A percentile compares a stretch with the other conserved stretches of the same genome.
phyloP scores from a whole-genome alignment of 768 basidiomycete genomes.

The Collybia sp. region DNA sequence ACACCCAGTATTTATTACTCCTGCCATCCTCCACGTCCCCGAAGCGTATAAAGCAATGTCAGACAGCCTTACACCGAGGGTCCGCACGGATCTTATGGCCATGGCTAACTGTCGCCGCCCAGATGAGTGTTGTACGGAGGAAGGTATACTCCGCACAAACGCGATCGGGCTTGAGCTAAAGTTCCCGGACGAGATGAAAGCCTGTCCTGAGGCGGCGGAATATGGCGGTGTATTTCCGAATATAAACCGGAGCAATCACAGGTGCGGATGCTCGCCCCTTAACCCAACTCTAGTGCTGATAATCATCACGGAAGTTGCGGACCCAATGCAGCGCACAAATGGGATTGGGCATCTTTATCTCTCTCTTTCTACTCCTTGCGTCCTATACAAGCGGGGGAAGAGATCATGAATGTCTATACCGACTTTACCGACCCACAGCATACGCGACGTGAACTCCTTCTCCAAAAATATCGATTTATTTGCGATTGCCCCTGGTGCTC shows the following conservation, averaged over 20 bases:
- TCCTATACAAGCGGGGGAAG: slow-evolving; percentile 31
- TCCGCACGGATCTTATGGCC: slow-evolving; percentile 14
- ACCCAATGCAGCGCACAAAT: slow-evolving; percentile 38
- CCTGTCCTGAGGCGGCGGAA: slow-evolving; percentile 15
- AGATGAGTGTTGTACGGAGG: slow-evolving; percentile 30
- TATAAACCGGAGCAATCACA: slow-evolving; percentile 41
- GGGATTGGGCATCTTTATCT: slow-evolving; percentile 33
- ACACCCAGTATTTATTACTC: slow-evolving; percentile 19
- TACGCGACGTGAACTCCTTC: slow-evolving; percentile 26
- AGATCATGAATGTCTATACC: slow-evolving; percentile 42
- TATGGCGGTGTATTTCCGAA: slow-evolving; percentile 39
- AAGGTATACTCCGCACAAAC: slow-evolving; percentile 41
- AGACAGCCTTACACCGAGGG: slow-evolving; percentile 10
- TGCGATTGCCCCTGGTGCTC: slow-evolving; percentile 36
- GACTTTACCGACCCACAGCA: slow-evolving; percentile 31
- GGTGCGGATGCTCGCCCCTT: slow-evolving; percentile 15
- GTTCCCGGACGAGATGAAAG: slow-evolving; percentile 16
- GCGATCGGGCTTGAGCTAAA: slow-evolving; percentile 30
- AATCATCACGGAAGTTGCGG: slow-evolving; percentile 28
- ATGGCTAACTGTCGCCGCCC: slow-evolving; percentile 17
- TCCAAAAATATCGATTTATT: slow-evolving; percentile 33
- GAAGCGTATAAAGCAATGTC: slow-evolving; percentile 17
- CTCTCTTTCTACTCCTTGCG: slow-evolving; percentile 36
- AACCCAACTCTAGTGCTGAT: background rate
- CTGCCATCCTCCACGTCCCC: slow-evolving; percentile 12